Percentiles rank a stretch among this genome's conserved stretches.
These are phyloP conservation scores for Boletus bicolor DNA, from an alignment of 768 basidiomycete genomes.

Conservation along the genomic window DNA sequence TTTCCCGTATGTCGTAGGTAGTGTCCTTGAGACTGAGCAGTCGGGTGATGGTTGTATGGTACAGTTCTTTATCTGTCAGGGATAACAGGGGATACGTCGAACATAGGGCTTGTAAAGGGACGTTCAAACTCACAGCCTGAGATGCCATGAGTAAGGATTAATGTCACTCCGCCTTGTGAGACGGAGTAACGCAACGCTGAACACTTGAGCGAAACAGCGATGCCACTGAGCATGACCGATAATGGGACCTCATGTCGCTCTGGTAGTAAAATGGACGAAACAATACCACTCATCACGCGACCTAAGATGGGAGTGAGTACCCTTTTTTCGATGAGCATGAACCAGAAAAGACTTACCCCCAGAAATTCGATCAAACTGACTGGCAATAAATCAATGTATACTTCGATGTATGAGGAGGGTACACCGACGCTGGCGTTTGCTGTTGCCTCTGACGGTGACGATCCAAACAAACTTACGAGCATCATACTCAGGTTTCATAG, in stretches of 20 bases:
- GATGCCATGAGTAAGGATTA: constrained; percentile 28
- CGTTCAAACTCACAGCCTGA: constrained; percentile 21
- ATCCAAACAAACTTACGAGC: background rate
- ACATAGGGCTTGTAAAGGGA: background rate
- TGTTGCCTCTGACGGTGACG: background rate
- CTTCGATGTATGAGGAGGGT: background rate
- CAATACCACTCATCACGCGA: background rate
- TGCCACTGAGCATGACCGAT: constrained; percentile 15
- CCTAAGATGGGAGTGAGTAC: no score
- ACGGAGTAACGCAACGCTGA: constrained; percentile 27
- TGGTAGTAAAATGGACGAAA: constrained; percentile 1
- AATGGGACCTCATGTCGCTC: constrained; percentile 22
- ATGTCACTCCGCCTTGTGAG: constrained; percentile 21
- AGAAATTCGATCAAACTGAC: background rate
- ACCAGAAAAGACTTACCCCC: background rate
- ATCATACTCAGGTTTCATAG: no score
- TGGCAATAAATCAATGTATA: no score
- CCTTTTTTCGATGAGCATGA: background rate
- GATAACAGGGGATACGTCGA: background rate
- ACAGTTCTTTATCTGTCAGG: constrained; percentile 28
- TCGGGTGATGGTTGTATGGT: constrained; percentile 19
- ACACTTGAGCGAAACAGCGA: constrained; percentile 16
- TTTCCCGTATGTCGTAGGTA: constrained; percentile 26
- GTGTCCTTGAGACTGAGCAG: constrained; percentile 16
- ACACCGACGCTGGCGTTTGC: background rate